These are phyloP conservation scores for Lablab purpureus DNA, from an alignment of 306 rosid genomes.

Conservation along the genomic window DNA sequence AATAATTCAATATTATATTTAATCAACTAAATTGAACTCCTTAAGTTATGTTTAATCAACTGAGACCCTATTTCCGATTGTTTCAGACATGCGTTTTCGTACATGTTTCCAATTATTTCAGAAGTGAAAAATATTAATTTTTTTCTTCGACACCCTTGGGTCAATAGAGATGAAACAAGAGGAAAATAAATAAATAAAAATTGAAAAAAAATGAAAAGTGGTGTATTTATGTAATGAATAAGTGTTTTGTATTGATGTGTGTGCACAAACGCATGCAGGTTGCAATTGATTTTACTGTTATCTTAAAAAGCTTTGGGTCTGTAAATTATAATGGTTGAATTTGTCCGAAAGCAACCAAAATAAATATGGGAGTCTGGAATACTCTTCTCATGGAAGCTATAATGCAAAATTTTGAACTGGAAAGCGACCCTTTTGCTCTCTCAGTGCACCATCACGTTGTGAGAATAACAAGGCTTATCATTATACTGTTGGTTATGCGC, in stretches of 20 bases:
- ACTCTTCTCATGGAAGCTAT: conserved; percentile 45
- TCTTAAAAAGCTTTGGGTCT: conserved; percentile 36
- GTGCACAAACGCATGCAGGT: conserved; percentile 55
- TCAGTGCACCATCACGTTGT: conserved; percentile 42
- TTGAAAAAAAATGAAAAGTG: background rate
- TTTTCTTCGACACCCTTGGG: background rate
- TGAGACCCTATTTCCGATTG: no score
- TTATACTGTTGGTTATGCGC: conserved; percentile 61
- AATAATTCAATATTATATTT: no score
- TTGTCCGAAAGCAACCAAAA: conserved; percentile 49
- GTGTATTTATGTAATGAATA: conserved; percentile 1
- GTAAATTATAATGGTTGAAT: conserved; percentile 50
- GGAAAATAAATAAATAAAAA: background rate
- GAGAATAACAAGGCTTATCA: conserved; percentile 52
- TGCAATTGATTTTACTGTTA: conserved; percentile 51
- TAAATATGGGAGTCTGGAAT: conserved; percentile 35
- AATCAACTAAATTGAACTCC: no score
- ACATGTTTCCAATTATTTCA: background rate
- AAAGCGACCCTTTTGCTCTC: conserved; percentile 47
- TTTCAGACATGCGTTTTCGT: background rate
- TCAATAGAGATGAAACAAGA: background rate
- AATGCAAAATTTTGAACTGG: conserved; percentile 47
- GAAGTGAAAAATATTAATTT: background rate
- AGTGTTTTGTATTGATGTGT: conserved; percentile 27
- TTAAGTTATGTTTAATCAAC: no score